These are phyloP conservation scores for Chalciporus sphaerocephalus DNA, from an alignment of 768 basidiomycete species.

Conservation along the genomic window DNA sequence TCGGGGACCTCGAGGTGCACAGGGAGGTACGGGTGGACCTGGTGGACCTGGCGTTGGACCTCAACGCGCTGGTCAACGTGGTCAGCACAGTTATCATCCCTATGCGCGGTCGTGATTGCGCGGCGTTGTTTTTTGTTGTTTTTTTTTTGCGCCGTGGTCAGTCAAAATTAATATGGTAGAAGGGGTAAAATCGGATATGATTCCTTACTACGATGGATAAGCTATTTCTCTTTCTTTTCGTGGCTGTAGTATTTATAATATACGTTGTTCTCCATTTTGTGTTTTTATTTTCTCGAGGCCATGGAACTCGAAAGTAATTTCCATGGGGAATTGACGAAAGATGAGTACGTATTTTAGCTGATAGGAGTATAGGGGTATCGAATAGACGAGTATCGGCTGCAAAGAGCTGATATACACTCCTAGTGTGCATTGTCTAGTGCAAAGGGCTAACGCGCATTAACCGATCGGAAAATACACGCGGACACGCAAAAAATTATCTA, in stretches of 20 bases:
- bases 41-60: conserved; percentile 63
- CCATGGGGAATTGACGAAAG: no score
- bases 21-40: conserved; percentile 46
- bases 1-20: conserved; percentile 58
- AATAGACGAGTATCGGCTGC: no score
- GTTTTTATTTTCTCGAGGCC: no score
- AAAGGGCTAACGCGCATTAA: no score
- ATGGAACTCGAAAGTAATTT: no score
- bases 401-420: no score
- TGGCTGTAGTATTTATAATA: conserved; percentile 12
- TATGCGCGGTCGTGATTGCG: conserved; percentile 57
- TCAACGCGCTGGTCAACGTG: conserved; percentile 64
- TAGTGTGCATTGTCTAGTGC: no score
- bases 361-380: no score
- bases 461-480: no score
- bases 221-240: conserved; percentile 3
- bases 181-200: neutral
- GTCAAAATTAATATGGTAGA: conserved; percentile 15
- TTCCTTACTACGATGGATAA: conserved; percentile 4
- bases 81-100: conserved; percentile 80
- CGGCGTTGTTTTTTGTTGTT: neutral
- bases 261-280: neutral
- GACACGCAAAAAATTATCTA: no score
- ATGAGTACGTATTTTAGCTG: no score
- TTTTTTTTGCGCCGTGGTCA: no score